These are phyloP conservation scores for Larix sibirica DNA, from an alignment of 83 land plant species.

Conservation along the genomic window DNA sequence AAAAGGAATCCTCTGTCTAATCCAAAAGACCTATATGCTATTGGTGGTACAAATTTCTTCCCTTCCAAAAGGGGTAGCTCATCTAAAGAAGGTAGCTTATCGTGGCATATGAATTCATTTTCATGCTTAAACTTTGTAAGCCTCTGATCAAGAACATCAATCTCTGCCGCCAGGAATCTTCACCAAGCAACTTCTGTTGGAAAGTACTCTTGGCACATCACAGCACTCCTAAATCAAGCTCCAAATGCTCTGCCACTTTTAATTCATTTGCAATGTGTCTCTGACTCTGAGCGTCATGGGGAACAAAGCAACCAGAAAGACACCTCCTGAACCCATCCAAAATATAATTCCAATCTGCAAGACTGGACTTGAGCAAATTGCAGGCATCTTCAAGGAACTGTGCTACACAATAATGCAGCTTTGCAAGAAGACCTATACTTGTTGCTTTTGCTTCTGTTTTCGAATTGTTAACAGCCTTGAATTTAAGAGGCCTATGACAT, in stretches of 20 bases:
- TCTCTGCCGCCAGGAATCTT: constrained; percentile 44
- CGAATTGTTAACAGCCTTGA: too few species aligned
- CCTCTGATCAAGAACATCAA: constrained; percentile 39
- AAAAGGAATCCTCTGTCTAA: constrained; percentile 59
- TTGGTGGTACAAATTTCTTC: constrained; percentile 43
- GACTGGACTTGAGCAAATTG: too few species aligned
- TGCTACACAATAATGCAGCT: too few species aligned
- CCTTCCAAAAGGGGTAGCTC: constrained; percentile 66
- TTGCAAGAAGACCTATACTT: too few species aligned
- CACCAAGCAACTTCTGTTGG: constrained; percentile 43
- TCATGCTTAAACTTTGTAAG: constrained; percentile 63
- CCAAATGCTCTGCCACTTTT: constrained; percentile 41
- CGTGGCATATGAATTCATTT: constrained; percentile 75
- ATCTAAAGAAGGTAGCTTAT: constrained; percentile 45
- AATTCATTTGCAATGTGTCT: constrained; percentile 56
- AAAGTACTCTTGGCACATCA: constrained; percentile 39
- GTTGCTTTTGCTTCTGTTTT: too few species aligned
- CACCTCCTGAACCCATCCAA: constrained; percentile 45
- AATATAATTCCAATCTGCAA: not conserved
- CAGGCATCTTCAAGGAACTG: too few species aligned
- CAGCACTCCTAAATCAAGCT: constrained; percentile 63
- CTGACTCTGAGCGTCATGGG: constrained; percentile 61
- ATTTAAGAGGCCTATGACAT: too few species aligned
- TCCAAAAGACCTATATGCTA: constrained; percentile 48
- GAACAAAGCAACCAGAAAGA: constrained; percentile 40